Base-by-base conservation (phyloP, 2,329 filamentous ascomycete genomes). In the Aspergillus thermomutatus region DNA sequence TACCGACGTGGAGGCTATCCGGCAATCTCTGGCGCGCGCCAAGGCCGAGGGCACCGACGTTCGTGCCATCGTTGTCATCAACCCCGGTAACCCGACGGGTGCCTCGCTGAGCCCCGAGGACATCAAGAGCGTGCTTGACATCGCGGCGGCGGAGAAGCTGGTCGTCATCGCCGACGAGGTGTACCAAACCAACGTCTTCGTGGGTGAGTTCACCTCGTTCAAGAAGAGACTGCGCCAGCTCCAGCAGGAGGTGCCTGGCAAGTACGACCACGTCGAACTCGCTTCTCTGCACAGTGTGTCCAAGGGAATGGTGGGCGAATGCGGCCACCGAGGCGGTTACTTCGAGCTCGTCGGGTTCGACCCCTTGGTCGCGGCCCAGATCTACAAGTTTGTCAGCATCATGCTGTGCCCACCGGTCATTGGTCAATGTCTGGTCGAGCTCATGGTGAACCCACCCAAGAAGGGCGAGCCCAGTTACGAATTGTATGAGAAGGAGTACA, bases 271-370 rank as follows among this genome's bases (percentile, higher is more conserved):
- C 65, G 81, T 99, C 58, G 92, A 97, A 80, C 85, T 99, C 56
- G 93, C 88, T 50, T 96, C 91, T 52, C 82, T 99, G 64, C 93
- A 99, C 82, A 93, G 89, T 68, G 83, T 95, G 55, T 96, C 91
- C 72, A 99, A 99, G 84, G 94, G 94, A 69, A 97, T 99, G 92
- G 90, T 97, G 8, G 94, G 94, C 71, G 94, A 99, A 81, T 99
- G 94, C 74, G 94, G 94, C 52, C 94, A 99, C 80, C 90, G 94
- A 62, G 94, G 93, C 66, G 94, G 94, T 54, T 99, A 96, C 83
- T 97, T 97, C 72, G 94, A 99, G 82, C 87, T 99, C 56, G 85
- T 92, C 58, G 91, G 91, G 66, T 97, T 99, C 75, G 87, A 96
- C 72, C 78, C 85, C 10, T 82, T 89, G 69, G 94, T 99, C 63